phyloP scores from a whole-genome alignment of 495 filamentous ascomycete genomes.

The Neurospora sp. region DNA sequence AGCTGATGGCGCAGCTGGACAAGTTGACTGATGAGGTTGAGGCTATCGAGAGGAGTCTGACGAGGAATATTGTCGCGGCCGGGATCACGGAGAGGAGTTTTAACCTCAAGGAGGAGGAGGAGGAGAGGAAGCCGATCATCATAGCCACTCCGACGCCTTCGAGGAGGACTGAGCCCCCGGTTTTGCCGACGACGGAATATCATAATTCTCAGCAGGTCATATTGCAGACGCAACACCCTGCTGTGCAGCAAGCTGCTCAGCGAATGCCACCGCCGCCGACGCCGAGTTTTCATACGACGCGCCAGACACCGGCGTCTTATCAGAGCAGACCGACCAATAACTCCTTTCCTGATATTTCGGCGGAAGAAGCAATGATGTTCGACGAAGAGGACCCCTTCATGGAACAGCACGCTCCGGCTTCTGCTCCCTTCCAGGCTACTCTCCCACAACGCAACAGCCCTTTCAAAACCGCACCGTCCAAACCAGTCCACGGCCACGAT shows the following conservation, averaged over 20 bases:
- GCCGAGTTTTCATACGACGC: not conserved
- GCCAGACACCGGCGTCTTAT: not conserved
- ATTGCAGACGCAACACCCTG: constrained; percentile 32
- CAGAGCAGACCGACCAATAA: not conserved
- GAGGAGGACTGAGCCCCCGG: not conserved
- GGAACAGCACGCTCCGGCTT: constrained; percentile 5
- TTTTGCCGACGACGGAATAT: not conserved
- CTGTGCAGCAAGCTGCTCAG: not conserved
- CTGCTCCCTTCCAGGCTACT: not conserved
- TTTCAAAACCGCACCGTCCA: not conserved
- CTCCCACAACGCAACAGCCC: not conserved
- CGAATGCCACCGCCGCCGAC: not conserved
- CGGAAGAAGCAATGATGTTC: constrained; percentile 32
- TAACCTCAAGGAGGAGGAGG: constrained; percentile 17
- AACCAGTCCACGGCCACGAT: constrained; percentile 23
- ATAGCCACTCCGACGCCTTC: constrained; percentile 1
- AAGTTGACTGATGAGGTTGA: constrained; percentile 22
- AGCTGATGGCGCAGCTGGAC: constrained; percentile 21
- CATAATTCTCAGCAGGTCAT: constrained; percentile 26
- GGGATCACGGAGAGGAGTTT: constrained; percentile 22
- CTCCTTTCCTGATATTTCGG: constrained; percentile 13
- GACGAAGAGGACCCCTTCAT: constrained; percentile 28
- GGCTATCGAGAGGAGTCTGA: constrained; percentile 17
- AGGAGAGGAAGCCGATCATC: constrained; percentile 12
- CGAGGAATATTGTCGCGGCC: constrained; percentile 20